Evolutionary conservation across 768 basidiomycete genomes (phyloP).

Genomic region (Leccinum broughii): DNA sequence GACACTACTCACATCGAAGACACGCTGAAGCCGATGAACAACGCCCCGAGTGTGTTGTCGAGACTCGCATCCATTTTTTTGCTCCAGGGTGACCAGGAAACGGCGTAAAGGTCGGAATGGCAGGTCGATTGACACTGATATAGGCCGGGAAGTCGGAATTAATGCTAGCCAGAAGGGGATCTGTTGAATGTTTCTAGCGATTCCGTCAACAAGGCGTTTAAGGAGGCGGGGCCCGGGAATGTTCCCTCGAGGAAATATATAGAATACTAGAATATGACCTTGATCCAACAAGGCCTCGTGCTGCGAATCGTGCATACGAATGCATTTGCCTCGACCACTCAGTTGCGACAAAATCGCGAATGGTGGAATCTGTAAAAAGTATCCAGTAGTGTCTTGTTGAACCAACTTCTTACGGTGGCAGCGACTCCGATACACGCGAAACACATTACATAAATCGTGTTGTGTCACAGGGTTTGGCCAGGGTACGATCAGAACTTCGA

Average conservation of each 20-base stretch:
- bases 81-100: constrained; percentile 2
- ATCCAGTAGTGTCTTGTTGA: background rate
- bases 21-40: constrained; percentile 57
- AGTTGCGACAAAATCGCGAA: background rate
- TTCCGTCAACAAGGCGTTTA: constrained; percentile 1
- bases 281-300: background rate
- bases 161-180: constrained; percentile 8
- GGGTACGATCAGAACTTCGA: too few species aligned
- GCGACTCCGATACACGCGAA: background rate
- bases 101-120: background rate
- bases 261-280: background rate
- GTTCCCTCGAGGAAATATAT: background rate
- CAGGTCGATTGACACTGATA: constrained; percentile 7
- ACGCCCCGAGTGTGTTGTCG: constrained; percentile 58
- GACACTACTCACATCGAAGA: constrained; percentile 37
- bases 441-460: background rate
- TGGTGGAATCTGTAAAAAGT: background rate
- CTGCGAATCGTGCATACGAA: background rate
- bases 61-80: constrained; percentile 28
- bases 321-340: background rate
- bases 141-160: constrained; percentile 10
- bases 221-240: background rate
- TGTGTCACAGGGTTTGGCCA: background rate
- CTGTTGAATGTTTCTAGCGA: background rate
- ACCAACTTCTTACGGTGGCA: background rate